Base-by-base conservation (phyloP, 139 green algal species). In the Diplosphaera chodatii region DNA sequence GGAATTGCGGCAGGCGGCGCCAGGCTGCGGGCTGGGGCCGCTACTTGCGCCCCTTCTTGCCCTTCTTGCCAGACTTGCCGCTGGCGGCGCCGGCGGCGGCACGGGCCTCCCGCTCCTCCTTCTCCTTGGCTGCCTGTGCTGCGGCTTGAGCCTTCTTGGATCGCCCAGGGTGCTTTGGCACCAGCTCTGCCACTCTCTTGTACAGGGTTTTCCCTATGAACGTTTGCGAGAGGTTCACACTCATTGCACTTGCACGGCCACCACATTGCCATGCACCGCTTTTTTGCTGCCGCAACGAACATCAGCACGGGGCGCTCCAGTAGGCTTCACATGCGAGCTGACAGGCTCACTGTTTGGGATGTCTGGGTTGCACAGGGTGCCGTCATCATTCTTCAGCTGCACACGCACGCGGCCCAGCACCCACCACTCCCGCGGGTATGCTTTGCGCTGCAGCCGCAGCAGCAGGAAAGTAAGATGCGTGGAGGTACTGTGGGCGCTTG, bases 361-460 rank as follows among this genome's bases (percentile, higher is more conserved):
- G 0, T 84, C 79, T 6, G 79, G 75, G 55, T 86, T 86, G 41
- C 69, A 16, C 0, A 67, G 77, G 31, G 23, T 89, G 65, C 83
- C 80, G 63, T 86, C 77, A 2, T 73, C 69, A 2, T 89, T 83
- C 31, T 69, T 74, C 3, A 89, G 75, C 68, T 80, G 55, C 30
- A 92, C 81, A 8, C 87, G 79, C n/a, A 90, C 56, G 0, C 87
- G 71, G 10, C 80, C 85, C 30, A 33, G 55, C 63, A 87, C 41
- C 37, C 80, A 78, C 63, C 78, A 88, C 41, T 90, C 83, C 25
- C 85, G 76, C 5, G 80, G 80, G 70, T 92, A 91, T 0, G 55
- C 68, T 70, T 92, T 92, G 32, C 75, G 59, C 80, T 90, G 75
- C 32, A 73, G 34, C 70, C 32, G n/a, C 37, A 30, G 34, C 33